A percentile compares a stretch with the other conserved stretches of the same genome.
These are phyloP conservation scores for Trichoderma hamatum DNA, from an alignment of 2,329 filamentous ascomycete species.

Conservation along the genomic window DNA sequence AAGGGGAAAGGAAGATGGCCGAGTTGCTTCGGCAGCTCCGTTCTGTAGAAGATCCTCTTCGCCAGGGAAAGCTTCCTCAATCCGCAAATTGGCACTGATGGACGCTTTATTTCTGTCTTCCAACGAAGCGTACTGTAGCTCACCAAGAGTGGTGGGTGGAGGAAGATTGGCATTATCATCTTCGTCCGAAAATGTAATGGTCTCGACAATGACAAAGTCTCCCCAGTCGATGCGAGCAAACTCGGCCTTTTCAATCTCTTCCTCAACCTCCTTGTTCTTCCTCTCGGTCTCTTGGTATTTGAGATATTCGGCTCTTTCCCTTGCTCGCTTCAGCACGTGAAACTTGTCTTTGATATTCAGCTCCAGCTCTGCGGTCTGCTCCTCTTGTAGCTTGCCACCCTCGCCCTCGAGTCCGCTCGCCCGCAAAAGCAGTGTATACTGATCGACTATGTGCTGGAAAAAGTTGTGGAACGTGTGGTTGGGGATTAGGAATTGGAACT, in stretches of 20 bases:
- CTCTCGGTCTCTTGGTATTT: conserved; percentile 85
- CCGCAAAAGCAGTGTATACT: conserved; percentile 81
- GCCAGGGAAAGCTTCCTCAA: conserved; percentile 94
- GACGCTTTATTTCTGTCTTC: conserved; percentile 94
- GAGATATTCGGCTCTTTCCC: conserved; percentile 83
- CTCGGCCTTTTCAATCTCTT: conserved; percentile 74
- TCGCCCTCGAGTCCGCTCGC: conserved; percentile 68
- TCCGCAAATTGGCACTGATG: conserved; percentile 76
- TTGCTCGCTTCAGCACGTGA: conserved; percentile 77
- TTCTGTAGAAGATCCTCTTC: conserved; percentile 62
- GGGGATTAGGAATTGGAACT: conserved; percentile 94
- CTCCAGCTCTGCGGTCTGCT: conserved; percentile 72
- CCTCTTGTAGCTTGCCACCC: conserved; percentile 69
- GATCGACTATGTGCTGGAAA: conserved; percentile 88
- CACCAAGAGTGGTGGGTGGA: conserved; percentile 84
- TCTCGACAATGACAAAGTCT: conserved; percentile 95
- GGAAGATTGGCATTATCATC: conserved; percentile 87
- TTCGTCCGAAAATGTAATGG: conserved; percentile 84
- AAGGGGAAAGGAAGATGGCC: conserved; percentile 45
- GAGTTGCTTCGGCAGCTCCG: conserved; percentile 46
- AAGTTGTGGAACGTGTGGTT: conserved; percentile 97
- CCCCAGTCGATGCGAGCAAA: conserved; percentile 96
- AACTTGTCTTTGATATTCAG: conserved; percentile 78
- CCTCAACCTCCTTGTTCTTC: conserved; percentile 84
- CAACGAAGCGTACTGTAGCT: conserved; percentile 90